phyloP scores from a whole-genome alignment of 2,329 filamentous ascomycete genomes.

The Canariomyces notabilis region DNA sequence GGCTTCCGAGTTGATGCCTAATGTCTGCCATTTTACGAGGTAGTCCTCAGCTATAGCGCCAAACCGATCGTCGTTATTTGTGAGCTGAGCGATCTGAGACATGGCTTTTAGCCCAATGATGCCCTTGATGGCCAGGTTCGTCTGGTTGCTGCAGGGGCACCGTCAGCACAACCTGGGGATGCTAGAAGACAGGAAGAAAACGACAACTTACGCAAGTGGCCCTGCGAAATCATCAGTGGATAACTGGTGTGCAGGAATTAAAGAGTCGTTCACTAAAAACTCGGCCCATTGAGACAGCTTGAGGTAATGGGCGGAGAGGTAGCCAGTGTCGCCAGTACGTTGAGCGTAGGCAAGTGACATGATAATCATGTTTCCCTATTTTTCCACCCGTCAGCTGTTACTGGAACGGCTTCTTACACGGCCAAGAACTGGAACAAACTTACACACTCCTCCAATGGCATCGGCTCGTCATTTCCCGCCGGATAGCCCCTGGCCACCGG shows the following conservation, averaged over 20 bases:
- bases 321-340: slow-evolving; percentile 45
- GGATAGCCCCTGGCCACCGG: slow-evolving; percentile 67
- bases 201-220: slow-evolving; percentile 48
- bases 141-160: slow-evolving; percentile 52
- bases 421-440: too few species aligned
- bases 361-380: slow-evolving; percentile 79
- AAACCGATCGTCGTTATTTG: slow-evolving; percentile 56
- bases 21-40: slow-evolving; percentile 65
- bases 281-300: slow-evolving; percentile 74
- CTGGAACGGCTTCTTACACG: too few species aligned
- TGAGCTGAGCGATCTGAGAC: slow-evolving; percentile 61
- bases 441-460: slow-evolving; percentile 74
- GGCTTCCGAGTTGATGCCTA: slow-evolving; percentile 63
- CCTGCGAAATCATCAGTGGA: slow-evolving; percentile 84
- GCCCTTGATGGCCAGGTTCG: slow-evolving; percentile 77
- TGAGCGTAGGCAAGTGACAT: slow-evolving; percentile 70
- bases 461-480: slow-evolving; percentile 65
- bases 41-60: slow-evolving; percentile 61
- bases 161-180: background rate
- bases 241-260: slow-evolving; percentile 71
- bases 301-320: slow-evolving; percentile 61
- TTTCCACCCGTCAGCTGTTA: too few species aligned
- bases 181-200: background rate
- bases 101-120: slow-evolving; percentile 81
- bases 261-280: slow-evolving; percentile 69